Evolutionary conservation across 305 asterid species (phyloP).

Genomic region (Plantago rigida): DNA sequence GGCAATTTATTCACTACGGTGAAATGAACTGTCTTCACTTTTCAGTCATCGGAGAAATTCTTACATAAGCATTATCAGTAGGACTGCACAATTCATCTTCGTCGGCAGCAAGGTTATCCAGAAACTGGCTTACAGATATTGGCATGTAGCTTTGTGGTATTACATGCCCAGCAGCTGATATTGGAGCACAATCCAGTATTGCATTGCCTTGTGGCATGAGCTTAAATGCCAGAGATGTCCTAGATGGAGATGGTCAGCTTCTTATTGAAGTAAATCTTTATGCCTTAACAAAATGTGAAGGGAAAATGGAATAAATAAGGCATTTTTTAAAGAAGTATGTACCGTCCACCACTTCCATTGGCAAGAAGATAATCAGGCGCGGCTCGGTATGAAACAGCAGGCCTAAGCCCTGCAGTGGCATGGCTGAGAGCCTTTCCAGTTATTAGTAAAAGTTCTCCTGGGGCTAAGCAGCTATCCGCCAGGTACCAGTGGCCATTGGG

Average conservation of each 20-base stretch:
- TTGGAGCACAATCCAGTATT: conserved; percentile 69
- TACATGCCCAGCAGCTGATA: conserved; percentile 86
- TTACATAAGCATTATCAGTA: conserved; percentile 56
- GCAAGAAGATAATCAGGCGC: conserved; percentile 42
- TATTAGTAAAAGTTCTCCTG: conserved; percentile 75
- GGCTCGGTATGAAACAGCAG: conserved; percentile 63
- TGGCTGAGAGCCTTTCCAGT: conserved; percentile 94
- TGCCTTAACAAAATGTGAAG: conserved; percentile 21
- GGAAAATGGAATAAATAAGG: conserved; percentile 22
- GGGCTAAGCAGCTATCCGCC: conserved; percentile 66
- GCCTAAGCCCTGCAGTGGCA: conserved; percentile 83
- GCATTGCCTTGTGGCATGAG: conserved; percentile 96
- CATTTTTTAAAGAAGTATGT: conserved; percentile 16
- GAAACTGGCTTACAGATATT: conserved; percentile 81
- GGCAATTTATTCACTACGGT: background rate
- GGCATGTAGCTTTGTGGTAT: conserved; percentile 81
- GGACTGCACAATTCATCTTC: conserved; percentile 54
- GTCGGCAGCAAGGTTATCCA: conserved; percentile 86
- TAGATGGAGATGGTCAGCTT: conserved; percentile 32
- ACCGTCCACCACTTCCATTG: conserved; percentile 66
- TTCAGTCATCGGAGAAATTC: conserved; percentile 27
- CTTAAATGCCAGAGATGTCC: conserved; percentile 80
- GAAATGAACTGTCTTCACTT: conserved; percentile 11
- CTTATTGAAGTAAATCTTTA: conserved; percentile 16
- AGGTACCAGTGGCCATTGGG: conserved; percentile 93